Percentiles rank a stretch among this genome's conserved stretches.
Evolutionary conservation across 2,329 filamentous ascomycete species (phyloP).

Genomic region (Colletotrichum abscissum): DNA sequence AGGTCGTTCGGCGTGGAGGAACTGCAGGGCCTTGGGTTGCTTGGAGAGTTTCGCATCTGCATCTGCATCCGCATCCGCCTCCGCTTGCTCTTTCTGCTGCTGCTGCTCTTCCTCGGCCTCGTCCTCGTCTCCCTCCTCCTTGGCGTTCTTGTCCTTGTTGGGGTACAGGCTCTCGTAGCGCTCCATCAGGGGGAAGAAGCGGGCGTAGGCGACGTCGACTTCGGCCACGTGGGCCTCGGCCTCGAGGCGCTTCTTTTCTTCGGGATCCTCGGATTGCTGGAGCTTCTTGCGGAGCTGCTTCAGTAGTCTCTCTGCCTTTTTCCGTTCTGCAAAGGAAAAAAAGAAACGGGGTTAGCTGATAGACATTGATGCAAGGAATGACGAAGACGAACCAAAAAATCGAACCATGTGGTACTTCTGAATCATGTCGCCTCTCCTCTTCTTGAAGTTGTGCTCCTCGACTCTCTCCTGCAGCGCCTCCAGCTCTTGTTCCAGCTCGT

Average conservation of each 20-base stretch:
- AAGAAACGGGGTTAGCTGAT: background rate
- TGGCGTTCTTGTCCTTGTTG: constrained; percentile 42
- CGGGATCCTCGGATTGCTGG: constrained; percentile 59
- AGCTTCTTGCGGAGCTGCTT: constrained; percentile 74
- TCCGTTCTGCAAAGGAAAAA: constrained; percentile 65
- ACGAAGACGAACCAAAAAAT: constrained; percentile 75
- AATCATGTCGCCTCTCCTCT: constrained; percentile 76
- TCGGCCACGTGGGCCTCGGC: constrained; percentile 74
- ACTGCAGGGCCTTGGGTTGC: constrained; percentile 46
- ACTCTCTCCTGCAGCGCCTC: constrained; percentile 74
- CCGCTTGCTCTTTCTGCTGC: constrained; percentile 50
- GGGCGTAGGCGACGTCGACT: constrained; percentile 81
- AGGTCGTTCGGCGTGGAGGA: constrained; percentile 59
- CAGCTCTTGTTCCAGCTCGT: constrained; percentile 79
- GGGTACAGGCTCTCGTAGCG: constrained; percentile 75
- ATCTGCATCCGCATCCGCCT: constrained; percentile 47
- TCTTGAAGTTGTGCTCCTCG: constrained; percentile 67
- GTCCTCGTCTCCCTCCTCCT: constrained; percentile 45
- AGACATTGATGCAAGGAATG: background rate
- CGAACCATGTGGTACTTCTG: constrained; percentile 84
- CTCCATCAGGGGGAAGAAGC: constrained; percentile 77
- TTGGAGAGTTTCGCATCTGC: constrained; percentile 53
- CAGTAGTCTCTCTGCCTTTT: constrained; percentile 75
- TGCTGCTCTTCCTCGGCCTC: constrained; percentile 44
- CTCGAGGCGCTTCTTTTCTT: constrained; percentile 63